Evolutionary conservation across 2,329 filamentous ascomycete species (phyloP), one percentile per base, ranked within the genome.

Genomic region (Tolypocladium sp.): DNA sequence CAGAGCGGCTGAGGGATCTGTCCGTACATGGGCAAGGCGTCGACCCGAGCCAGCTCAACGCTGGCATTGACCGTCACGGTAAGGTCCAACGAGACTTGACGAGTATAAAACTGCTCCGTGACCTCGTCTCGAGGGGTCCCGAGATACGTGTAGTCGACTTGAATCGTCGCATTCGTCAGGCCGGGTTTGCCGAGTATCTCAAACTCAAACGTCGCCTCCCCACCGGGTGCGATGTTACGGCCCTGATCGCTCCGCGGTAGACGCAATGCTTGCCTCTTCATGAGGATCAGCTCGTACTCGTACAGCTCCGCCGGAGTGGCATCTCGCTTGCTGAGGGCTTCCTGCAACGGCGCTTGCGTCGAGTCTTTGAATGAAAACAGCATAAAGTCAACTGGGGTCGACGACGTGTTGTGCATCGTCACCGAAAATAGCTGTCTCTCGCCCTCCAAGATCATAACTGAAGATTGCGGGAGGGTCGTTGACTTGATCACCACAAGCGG

Each of bases 51-150:
- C 12, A 97, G 78, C 68, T 97, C 91, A 33, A 97, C 81, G 67
- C 91, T 94, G 4, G 92, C 90, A 69, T 97, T 97, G 55, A 97
- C 93, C 6, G 93, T 97, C 20, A 97, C 84, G 0, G 88, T 90
- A 59, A 97, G 77, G 17, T 91, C 89, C 35, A 96, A 79, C 22
- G 87, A 87, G 20, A 96, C 81, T 69, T 94, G 90, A 44, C 92
- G 83, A 0, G 92, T 96, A 68, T 92, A 91, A 68, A 96, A 96
- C 40, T 84, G 81, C 41, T 88, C 86, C 30, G 82, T 80, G 2
- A 92, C 76, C 59, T 92, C 85, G 15, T 83, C 81, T n/a, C 80
- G 79, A 6, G 86, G 78, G 38, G 85, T 81, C 1, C 90, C 90
- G n/a, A 96, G 79, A 69, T 89, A 82, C 3, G 90, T 90, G 70